Conservation (phyloP, 345 rosid species). For the Cardamine chenopodiifolia region DNA sequence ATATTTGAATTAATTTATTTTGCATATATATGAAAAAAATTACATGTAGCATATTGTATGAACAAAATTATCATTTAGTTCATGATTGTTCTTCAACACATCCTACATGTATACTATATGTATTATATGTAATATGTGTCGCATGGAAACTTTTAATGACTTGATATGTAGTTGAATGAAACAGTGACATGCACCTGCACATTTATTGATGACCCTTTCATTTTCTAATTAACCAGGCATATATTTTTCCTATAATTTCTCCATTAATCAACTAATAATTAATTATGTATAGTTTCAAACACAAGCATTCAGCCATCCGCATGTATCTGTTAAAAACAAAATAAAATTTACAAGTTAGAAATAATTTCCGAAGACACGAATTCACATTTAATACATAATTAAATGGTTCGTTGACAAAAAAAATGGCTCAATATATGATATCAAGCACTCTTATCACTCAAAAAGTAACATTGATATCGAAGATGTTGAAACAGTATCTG, state of each 20-base stretch:
- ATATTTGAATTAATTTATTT: background rate
- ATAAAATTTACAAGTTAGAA: background rate
- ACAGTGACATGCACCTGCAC: slow-evolving; percentile 40
- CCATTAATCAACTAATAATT: background rate
- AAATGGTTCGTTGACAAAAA: slow-evolving; percentile 24
- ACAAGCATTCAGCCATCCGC: background rate
- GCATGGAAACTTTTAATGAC: slow-evolving; percentile 24
- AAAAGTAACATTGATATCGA: slow-evolving; percentile 46
- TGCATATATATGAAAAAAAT: background rate
- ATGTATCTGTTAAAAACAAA: background rate
- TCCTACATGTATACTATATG: background rate
- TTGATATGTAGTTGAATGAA: slow-evolving; percentile 28
- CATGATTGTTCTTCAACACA: background rate
- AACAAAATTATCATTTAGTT: background rate
- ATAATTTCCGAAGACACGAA: background rate
- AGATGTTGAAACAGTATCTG: slow-evolving; percentile 64
- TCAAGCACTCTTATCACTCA: slow-evolving; percentile 24
- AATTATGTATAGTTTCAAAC: background rate
- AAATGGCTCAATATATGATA: slow-evolving; percentile 19
- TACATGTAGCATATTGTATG: background rate
- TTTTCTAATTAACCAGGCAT: slow-evolving; percentile 27
- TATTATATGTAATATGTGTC: background rate
- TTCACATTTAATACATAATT: background rate
- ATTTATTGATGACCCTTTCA: slow-evolving; percentile 29
- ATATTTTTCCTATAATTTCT: background rate